Percentiles rank a stretch among this genome's conserved stretches.
phyloP scores from a whole-genome alignment of 2,329 filamentous ascomycete species.

The Fusarium nodosum region DNA sequence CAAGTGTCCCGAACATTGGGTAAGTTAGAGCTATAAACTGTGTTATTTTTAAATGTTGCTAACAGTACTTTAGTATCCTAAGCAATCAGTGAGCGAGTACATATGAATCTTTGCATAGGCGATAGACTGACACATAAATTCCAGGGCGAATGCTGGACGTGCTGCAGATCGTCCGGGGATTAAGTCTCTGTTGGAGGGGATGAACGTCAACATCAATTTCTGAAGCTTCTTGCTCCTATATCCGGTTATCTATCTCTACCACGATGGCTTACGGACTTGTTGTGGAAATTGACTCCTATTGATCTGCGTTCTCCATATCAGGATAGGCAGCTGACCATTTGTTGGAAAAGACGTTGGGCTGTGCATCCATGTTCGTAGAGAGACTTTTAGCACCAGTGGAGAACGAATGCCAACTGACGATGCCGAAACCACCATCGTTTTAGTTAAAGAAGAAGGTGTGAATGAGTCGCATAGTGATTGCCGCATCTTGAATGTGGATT shows the following conservation, averaged over 20 bases:
- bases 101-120: not conserved
- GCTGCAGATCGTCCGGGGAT: not conserved
- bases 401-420: not conserved
- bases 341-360: not conserved
- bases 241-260: rapidly evolving
- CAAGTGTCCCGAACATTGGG: not conserved
- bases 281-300: rapidly evolving
- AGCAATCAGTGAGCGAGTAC: not conserved
- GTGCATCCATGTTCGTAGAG: not conserved
- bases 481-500: too few relatives aligned
- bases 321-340: rapidly evolving
- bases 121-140: not conserved
- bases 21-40: rapidly evolving
- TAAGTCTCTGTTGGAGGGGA: too few relatives aligned
- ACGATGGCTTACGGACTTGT: not conserved
- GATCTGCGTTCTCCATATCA: not conserved
- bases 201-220: not conserved
- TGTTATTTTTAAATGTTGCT: not conserved
- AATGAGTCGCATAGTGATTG: not conserved
- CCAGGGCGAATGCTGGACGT: constrained; percentile 19
- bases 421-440: not conserved
- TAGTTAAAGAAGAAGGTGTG: not conserved
- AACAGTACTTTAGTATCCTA: not conserved
- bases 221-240: not conserved
- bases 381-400: not conserved